A percentile compares a stretch with the other conserved stretches of the same genome.
Conservation (phyloP, 495 filamentous ascomycete genomes). For the Annulohypoxylon maeteangense region DNA sequence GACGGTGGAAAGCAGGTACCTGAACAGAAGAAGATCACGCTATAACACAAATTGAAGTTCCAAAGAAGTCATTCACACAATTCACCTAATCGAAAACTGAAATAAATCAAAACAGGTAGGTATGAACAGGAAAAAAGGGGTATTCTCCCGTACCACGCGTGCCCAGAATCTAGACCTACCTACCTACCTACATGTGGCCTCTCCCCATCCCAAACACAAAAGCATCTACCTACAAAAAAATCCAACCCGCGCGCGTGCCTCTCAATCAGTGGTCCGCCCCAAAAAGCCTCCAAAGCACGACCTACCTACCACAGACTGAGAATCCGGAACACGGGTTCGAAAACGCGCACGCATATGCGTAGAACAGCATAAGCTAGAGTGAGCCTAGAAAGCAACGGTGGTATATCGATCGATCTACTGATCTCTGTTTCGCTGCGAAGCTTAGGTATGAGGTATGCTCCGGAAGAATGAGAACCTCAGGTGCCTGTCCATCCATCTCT, state of each 20-base stretch:
- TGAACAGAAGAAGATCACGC: neutral
- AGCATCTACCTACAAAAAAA: too few species aligned
- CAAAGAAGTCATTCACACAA: neutral
- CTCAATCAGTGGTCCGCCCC: too few species aligned
- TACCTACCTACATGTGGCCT: neutral
- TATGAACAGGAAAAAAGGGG: neutral
- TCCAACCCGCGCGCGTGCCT: too few species aligned
- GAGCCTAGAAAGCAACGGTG: neutral
- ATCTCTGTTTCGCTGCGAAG: neutral
- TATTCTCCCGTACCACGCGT: neutral
- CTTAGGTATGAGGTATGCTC: neutral
- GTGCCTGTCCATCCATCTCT: neutral
- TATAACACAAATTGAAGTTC: neutral
- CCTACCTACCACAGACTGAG: neutral
- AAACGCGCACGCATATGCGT: neutral
- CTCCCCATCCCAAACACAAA: neutral
- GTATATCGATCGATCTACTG: slow-evolving; percentile 25
- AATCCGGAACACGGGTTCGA: neutral
- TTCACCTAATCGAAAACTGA: neutral
- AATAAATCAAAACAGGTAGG: neutral
- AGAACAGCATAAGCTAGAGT: neutral
- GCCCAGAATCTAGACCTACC: neutral
- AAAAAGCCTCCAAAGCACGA: neutral
- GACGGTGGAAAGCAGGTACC: neutral
- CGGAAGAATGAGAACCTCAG: slow-evolving; percentile 18